Conservation (phyloP, 73 alveolate species). For the Tetrahymena elliotti region DNA sequence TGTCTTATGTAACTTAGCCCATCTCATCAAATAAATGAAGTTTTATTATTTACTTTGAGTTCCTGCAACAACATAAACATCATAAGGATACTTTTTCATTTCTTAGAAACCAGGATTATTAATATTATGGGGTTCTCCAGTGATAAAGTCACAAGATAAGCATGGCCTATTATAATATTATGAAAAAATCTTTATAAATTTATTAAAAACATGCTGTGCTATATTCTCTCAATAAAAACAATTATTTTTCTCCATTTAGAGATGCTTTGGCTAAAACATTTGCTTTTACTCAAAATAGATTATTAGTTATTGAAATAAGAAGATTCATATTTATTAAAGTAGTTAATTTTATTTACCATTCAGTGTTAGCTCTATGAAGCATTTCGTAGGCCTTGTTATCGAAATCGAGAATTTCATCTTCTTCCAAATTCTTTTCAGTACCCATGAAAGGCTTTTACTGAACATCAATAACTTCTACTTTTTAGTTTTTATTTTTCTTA, state of each 20-base stretch:
- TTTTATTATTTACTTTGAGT: slow-evolving; percentile 66
- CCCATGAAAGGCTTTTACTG: background rate
- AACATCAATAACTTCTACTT: background rate
- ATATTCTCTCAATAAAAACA: too few relatives aligned
- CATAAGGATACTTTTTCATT: slow-evolving; percentile 69
- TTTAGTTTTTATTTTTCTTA: background rate
- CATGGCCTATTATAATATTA: slow-evolving; percentile 6
- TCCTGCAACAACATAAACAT: slow-evolving; percentile 65
- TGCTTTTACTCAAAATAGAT: too few relatives aligned
- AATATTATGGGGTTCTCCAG: slow-evolving; percentile 8
- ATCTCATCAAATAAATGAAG: slow-evolving; percentile 64
- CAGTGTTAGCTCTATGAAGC: slow-evolving; percentile 77
- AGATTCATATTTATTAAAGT: background rate
- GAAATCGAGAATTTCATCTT: slow-evolving; percentile 63
- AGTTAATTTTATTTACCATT: slow-evolving; percentile 41
- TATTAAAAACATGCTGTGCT: background rate
- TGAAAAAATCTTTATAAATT: background rate
- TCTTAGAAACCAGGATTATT: slow-evolving; percentile 5
- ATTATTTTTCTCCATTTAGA: too few relatives aligned
- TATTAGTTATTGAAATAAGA: too few relatives aligned
- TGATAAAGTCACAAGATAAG: slow-evolving; percentile 30
- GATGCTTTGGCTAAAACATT: too few relatives aligned
- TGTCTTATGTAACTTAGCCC: slow-evolving; percentile 66
- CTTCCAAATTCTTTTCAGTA: slow-evolving; percentile 40
- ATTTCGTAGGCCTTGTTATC: slow-evolving; percentile 77